A percentile compares a stretch with the other conserved stretches of the same genome.
Evolutionary conservation across 257 asterid species (phyloP).

Genomic region (Nicotiana noctiflora): DNA sequence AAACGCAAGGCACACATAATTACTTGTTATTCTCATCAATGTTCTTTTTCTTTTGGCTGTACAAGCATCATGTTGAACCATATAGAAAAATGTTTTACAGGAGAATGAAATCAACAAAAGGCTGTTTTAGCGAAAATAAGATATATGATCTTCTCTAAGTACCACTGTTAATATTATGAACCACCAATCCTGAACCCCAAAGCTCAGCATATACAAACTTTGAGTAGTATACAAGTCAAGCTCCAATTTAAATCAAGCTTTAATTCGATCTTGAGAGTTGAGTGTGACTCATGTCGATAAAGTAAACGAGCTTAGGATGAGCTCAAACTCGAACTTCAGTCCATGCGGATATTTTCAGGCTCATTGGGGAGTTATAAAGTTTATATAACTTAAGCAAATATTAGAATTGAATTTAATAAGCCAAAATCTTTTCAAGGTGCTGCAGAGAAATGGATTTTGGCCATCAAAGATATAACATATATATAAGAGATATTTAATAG

Average conservation of each 20-base stretch:
- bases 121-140: background rate
- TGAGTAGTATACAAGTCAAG: background rate
- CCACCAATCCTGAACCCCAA: background rate
- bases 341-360: background rate
- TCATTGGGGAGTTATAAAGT: background rate
- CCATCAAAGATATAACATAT: background rate
- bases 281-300: background rate
- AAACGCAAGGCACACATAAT: background rate
- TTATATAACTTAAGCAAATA: background rate
- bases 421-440: background rate
- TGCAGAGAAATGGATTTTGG: background rate
- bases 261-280: background rate
- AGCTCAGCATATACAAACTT: background rate
- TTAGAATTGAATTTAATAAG: background rate
- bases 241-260: background rate
- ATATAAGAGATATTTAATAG: background rate
- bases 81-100: background rate
- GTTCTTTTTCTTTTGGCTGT: background rate
- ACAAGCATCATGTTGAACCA: slow-evolving; percentile 1
- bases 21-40: background rate
- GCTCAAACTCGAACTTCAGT: background rate
- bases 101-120: background rate
- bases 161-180: background rate
- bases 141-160: background rate
- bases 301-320: background rate